Evolutionary conservation across 2,329 filamentous ascomycete species (phyloP), one percentile per base, ranked within the genome.

Genomic region (Fusarium sp.): DNA sequence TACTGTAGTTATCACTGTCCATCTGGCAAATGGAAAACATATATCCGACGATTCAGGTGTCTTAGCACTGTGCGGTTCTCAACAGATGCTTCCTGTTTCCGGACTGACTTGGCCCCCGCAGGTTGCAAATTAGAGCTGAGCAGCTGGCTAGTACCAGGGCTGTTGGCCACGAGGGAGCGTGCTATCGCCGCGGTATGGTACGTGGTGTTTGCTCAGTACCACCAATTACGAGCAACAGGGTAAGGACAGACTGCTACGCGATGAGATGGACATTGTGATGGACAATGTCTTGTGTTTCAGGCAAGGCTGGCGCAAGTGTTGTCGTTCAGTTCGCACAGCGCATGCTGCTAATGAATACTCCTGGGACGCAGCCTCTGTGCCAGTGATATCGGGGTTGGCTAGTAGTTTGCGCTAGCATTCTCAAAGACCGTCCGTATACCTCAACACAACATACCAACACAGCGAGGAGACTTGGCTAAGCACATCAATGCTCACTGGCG

Each of bases 271-370:
- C 62, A 76, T 75, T 74, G 56, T 45, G 71, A 77, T 76, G 58
- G 66, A 57, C 69, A 64, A 52, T 63, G 56, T 57, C 65, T 69
- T 74, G 56, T 58, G 74, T 77, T 76, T 76, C 74, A 76, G 66
- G 58, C 66, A 64, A 45, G 67, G 54, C 67, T 67, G 42, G 42
- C 41, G 44, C 41, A 66, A 67, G 59, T 44, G 31, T 63, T 44
- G 37, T 58, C 23, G 35, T 55, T 33, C 41, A 59, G 25, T 35
- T 23, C 25, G 27, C 25, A 31, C 35, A 29, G 25, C 25, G 25
- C 19, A 38, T 35, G 19, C 19, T 38, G 44, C 51, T 38, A 39
- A 29, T 39, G 19, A 61, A 57, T 29, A 27, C 27, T 44, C 11
- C 18, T 23, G 31, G 35, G 15, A 60, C 15, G 46, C 23, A 66